Evolutionary conservation across 164 flowering plant species (phyloP).

Genomic region (Cinnamomum micranthum): DNA sequence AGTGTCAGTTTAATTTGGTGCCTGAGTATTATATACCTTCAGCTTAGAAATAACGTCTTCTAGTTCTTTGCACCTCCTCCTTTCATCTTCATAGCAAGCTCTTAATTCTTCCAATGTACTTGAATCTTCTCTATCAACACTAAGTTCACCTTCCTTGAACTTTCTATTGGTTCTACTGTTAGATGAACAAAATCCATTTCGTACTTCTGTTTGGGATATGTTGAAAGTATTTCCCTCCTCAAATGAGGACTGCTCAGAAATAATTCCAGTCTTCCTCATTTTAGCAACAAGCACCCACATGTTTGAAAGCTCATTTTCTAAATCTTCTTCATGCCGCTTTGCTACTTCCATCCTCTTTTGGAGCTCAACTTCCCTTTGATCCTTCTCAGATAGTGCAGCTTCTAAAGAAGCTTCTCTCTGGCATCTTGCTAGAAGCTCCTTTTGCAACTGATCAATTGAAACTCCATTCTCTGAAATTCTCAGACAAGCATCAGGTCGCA

Average conservation of each 20-base stretch:
- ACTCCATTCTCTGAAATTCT: conserved; percentile 33
- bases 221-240: conserved; percentile 18
- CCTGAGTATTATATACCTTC: conserved; percentile 37
- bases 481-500: conserved; percentile 19
- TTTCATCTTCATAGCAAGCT: conserved; percentile 37
- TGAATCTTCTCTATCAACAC: conserved; percentile 10
- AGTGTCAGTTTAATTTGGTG: too few species aligned
- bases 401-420: conserved; percentile 60
- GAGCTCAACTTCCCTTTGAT: conserved; percentile 46
- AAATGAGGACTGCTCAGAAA: conserved; percentile 25
- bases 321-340: conserved; percentile 49
- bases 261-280: conserved; percentile 38
- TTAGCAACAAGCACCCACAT: conserved; percentile 78
- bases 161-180: conserved; percentile 17
- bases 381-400: conserved; percentile 51
- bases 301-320: conserved; percentile 77
- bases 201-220: conserved; percentile 7
- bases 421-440: conserved; percentile 39
- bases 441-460: conserved; percentile 45
- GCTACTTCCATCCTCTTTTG: conserved; percentile 49
- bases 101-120: conserved; percentile 33
- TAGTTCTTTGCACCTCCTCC: conserved; percentile 46
- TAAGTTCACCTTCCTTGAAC: conserved; percentile 19
- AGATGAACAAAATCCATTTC: conserved; percentile 21
- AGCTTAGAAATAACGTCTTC: conserved; percentile 42